These are phyloP conservation scores for Solanum peruvianum DNA, from an alignment of 257 asterid species.

Conservation along the genomic window DNA sequence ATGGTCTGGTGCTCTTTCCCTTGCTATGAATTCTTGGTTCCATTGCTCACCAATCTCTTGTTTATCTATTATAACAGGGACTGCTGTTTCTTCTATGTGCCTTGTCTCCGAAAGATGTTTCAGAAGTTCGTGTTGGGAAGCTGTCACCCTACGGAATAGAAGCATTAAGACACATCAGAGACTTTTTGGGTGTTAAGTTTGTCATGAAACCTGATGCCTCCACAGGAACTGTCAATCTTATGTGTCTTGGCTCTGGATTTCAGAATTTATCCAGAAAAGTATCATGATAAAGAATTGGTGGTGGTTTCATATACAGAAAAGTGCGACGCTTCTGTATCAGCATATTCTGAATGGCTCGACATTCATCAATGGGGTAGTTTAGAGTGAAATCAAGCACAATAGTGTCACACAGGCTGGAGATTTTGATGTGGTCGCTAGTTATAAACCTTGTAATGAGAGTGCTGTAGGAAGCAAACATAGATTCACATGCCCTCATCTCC, in stretches of 20 bases:
- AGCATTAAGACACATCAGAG: constrained; percentile 55
- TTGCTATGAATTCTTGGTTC: not conserved
- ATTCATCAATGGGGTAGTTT: not conserved
- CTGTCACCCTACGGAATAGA: constrained; percentile 70
- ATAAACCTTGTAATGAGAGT: not conserved
- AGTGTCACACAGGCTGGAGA: not conserved
- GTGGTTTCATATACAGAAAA: not conserved
- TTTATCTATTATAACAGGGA: constrained; percentile 38
- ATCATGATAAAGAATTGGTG: constrained; percentile 21
- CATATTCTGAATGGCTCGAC: not conserved
- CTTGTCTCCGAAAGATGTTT: constrained; percentile 75
- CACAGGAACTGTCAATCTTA: constrained; percentile 66
- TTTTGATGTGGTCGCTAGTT: not conserved
- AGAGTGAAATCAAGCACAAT: not conserved
- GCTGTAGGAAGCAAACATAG: not conserved
- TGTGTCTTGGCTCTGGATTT: constrained; percentile 77
- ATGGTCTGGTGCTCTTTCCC: not conserved
- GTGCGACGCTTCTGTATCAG: not conserved
- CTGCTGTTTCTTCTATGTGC: constrained; percentile 86
- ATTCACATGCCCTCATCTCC: not conserved
- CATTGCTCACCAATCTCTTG: not conserved
- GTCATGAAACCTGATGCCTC: constrained; percentile 68
- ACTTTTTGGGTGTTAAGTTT: constrained; percentile 67
- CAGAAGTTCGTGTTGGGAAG: constrained; percentile 82
- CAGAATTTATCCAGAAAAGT: constrained; percentile 76